Evolutionary conservation across 1,284 basidiomycete species (phyloP), one percentile per base, ranked within the genome.

Genomic region (Trametes hirsuta): DNA sequence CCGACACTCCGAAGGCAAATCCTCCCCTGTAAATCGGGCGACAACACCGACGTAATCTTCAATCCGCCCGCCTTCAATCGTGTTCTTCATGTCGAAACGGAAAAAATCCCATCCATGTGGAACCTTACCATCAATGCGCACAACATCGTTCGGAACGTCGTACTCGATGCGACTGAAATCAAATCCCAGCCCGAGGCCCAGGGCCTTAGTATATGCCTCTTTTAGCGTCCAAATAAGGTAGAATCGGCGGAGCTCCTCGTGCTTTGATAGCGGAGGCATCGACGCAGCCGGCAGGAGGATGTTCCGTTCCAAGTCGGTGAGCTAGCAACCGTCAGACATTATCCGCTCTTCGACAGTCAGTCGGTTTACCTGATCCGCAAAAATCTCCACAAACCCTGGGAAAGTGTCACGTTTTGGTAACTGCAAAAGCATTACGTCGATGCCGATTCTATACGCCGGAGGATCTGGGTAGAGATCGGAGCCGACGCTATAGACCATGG

Each of bases 201-300:
- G 79, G 4, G 91, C 90, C 74, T 94, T 94, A 2, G 90, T 91
- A 71, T 92, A 94, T 3, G 93, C 90, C 72, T 94, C 92, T 74
- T 94, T 94, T 69, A 91, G 76, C 4, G 92, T 93, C 92, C 92
- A 94, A 61, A 93, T 84, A 76, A 88, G 85, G 69, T 88, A 91
- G 71, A 92, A 88, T 21, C 78, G 78, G 41, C 77, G 75, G 8
- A 90, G 73, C 3, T 77, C 81, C 59, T 86, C 72, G 77, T 42
- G 73, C 68, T 61, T 77, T 68, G 61, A 78, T 66, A 62, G 75
- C 59, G 50, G 72, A 64, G 62, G 62, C 2, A 61, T 47, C 9
- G 52, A 71, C 62, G 63, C 39, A 21, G 64, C 47, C 37, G 71
- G 66, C 14, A 80, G 75, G 41, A 88, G 67, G 9, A 78, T 68